These are phyloP conservation scores for Fusarium paranaense DNA, from an alignment of 2,329 filamentous ascomycete species.

Conservation along the genomic window DNA sequence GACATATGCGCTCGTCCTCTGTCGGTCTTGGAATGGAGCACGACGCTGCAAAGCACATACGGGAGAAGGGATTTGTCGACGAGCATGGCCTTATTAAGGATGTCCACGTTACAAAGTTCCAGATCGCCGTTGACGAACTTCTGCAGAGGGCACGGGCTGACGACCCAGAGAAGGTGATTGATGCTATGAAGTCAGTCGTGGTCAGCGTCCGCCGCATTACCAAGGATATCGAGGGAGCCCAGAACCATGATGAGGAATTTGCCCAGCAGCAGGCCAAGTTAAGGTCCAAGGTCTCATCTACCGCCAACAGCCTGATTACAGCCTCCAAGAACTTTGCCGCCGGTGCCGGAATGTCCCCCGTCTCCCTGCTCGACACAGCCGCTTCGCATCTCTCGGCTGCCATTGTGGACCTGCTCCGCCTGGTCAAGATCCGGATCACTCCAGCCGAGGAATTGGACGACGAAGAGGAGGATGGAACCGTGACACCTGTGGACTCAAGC, in stretches of 20 bases:
- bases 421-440: slow-evolving; percentile 85
- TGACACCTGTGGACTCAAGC: slow-evolving; percentile 74
- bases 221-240: slow-evolving; percentile 77
- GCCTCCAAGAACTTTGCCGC: slow-evolving; percentile 91
- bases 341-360: slow-evolving; percentile 85
- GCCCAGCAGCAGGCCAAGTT: slow-evolving; percentile 74
- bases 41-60: slow-evolving; percentile 75
- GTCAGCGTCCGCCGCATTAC: slow-evolving; percentile 86
- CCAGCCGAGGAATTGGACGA: slow-evolving; percentile 83
- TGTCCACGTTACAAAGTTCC: slow-evolving; percentile 93
- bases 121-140: slow-evolving; percentile 92
- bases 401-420: slow-evolving; percentile 85
- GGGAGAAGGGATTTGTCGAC: slow-evolving; percentile 75
- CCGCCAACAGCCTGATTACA: slow-evolving; percentile 95
- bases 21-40: slow-evolving; percentile 77
- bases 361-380: slow-evolving; percentile 93
- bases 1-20: slow-evolving; percentile 83
- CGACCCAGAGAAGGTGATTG: slow-evolving; percentile 80
- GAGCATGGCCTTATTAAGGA: slow-evolving; percentile 87
- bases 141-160: slow-evolving; percentile 80
- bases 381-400: slow-evolving; percentile 89
- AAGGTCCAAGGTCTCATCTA: slow-evolving; percentile 86
- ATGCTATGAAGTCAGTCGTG: slow-evolving; percentile 89
- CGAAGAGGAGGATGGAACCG: slow-evolving; percentile 76
- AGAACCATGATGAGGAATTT: slow-evolving; percentile 64